Evolutionary conservation across 2,329 filamentous ascomycete genomes (phyloP).

Genomic region (Dothistroma septosporum): DNA sequence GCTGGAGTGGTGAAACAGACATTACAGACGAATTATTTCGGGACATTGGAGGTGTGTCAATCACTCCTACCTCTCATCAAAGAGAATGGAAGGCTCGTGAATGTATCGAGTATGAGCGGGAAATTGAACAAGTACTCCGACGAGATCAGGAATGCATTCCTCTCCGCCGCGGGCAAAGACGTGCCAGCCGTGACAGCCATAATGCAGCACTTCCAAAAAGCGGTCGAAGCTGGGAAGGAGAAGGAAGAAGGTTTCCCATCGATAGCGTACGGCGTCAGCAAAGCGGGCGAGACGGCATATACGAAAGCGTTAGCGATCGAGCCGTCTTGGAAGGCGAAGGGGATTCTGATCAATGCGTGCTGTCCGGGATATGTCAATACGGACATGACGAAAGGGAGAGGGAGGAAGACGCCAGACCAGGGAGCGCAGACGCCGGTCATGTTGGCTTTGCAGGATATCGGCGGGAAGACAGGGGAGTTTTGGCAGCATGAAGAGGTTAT

Average conservation of each 20-base stretch:
- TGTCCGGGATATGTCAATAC: slow-evolving; percentile 38
- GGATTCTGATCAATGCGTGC: slow-evolving; percentile 34
- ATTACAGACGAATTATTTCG: slow-evolving; percentile 51
- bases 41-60: slow-evolving; percentile 46
- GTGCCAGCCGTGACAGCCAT: slow-evolving; percentile 43
- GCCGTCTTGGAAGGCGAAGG: slow-evolving; percentile 24
- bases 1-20: slow-evolving; percentile 47
- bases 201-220: slow-evolving; percentile 48
- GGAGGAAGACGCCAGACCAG: slow-evolving; percentile 35
- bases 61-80: slow-evolving; percentile 47
- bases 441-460: slow-evolving; percentile 34
- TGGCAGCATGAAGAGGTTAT: slow-evolving; percentile 35
- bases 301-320: slow-evolving; percentile 35
- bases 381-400: slow-evolving; percentile 37
- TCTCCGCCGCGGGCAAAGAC: slow-evolving; percentile 25
- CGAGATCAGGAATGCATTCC: slow-evolving; percentile 43
- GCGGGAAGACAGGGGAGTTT: slow-evolving; percentile 33
- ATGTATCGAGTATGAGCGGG: slow-evolving; percentile 47
- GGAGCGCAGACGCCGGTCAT: slow-evolving; percentile 36
- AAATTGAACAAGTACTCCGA: slow-evolving; percentile 47
- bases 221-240: slow-evolving; percentile 45
- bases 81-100: slow-evolving; percentile 46
- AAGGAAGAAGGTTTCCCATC: slow-evolving; percentile 49
- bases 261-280: slow-evolving; percentile 47
- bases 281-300: slow-evolving; percentile 35